phyloP scores from a whole-genome alignment of 352 stramenopile genomes.

The Globisporangium uncinulatum region DNA sequence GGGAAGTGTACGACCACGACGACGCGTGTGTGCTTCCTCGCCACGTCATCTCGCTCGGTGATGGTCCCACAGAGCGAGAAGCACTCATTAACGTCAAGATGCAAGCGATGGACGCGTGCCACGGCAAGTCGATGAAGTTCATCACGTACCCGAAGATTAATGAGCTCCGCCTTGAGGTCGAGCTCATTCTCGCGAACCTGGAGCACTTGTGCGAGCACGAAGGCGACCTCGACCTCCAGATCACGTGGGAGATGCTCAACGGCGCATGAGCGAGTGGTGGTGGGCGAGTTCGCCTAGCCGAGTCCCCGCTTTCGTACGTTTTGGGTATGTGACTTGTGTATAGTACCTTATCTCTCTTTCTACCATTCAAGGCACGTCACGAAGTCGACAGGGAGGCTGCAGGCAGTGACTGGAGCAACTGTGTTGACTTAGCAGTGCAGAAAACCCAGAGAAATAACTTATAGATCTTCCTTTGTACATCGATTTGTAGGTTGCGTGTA shows the following conservation, averaged over 20 bases:
- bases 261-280: slow-evolving; percentile 24
- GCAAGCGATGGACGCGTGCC: slow-evolving; percentile 71
- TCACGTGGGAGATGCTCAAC: slow-evolving; percentile 83
- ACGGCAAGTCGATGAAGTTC: slow-evolving; percentile 87
- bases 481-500: slow-evolving; percentile 6
- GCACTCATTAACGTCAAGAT: slow-evolving; percentile 84
- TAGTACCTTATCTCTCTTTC: slow-evolving; percentile 20
- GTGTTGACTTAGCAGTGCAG: not conserved
- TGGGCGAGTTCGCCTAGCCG: no score
- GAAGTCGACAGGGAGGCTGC: no score
- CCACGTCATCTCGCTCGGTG: slow-evolving; percentile 79
- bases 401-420: no score
- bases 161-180: slow-evolving; percentile 72
- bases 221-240: slow-evolving; percentile 77
- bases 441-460: slow-evolving; percentile 36
- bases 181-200: slow-evolving; percentile 76
- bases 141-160: slow-evolving; percentile 84
- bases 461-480: slow-evolving; percentile 22
- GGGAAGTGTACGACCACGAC: slow-evolving; percentile 61
- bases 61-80: slow-evolving; percentile 77
- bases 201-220: slow-evolving; percentile 80
- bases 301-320: slow-evolving; percentile 8
- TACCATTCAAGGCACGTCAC: no score
- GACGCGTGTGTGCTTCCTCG: slow-evolving; percentile 36
- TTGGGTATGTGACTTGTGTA: slow-evolving; percentile 23